Conservation (phyloP, 2,329 filamentous ascomycete species). For the Podosphaera xanthii region DNA sequence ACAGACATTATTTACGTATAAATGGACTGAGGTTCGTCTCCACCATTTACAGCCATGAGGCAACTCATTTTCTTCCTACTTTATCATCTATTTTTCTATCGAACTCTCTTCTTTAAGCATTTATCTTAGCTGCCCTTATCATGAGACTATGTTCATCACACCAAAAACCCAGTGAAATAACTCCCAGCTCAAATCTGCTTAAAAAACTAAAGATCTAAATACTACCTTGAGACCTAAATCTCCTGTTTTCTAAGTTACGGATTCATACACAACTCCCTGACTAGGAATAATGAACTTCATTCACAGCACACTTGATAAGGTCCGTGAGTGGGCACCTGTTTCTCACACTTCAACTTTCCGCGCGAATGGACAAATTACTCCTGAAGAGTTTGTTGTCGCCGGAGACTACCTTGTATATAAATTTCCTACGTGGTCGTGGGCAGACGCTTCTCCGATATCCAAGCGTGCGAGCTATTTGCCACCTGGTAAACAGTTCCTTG, state of each 20-base stretch:
- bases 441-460: slow-evolving; percentile 58
- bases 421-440: slow-evolving; percentile 96
- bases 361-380: slow-evolving; percentile 81
- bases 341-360: slow-evolving; percentile 84
- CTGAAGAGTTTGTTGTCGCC: slow-evolving; percentile 85
- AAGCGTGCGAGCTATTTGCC: slow-evolving; percentile 68
- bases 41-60: no score
- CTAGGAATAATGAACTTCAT: slow-evolving; percentile 52
- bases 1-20: no score
- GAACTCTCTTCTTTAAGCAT: no score
- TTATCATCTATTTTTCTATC: no score
- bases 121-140: no score
- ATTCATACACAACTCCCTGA: background rate
- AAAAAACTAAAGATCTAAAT: no score
- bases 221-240: no score
- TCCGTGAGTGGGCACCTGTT: slow-evolving; percentile 81
- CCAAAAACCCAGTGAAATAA: no score
- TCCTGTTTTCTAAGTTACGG: background rate
- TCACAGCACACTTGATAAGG: slow-evolving; percentile 75
- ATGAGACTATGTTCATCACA: no score
- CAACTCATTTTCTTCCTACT: no score
- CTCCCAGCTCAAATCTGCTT: no score
- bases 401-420: slow-evolving; percentile 98
- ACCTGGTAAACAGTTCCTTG: slow-evolving; percentile 76
- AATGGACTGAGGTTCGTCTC: no score